phyloP scores from a whole-genome alignment of 352 stramenopile species.

The Pythium pectinolyticum region DNA sequence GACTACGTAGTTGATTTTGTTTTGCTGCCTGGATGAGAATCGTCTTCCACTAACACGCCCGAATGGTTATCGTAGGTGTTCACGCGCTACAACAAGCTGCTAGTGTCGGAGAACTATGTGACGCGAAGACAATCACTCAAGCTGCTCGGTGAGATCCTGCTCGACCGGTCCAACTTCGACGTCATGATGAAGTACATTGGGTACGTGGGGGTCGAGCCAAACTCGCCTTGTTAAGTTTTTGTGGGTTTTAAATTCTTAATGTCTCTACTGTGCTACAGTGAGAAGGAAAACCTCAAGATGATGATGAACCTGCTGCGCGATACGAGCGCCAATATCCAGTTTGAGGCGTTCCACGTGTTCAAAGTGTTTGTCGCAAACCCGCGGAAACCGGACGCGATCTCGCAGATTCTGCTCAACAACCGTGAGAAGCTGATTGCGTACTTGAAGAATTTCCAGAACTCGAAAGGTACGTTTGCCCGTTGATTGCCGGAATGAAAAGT shows the following conservation, averaged over 20 bases:
- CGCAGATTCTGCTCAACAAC: slow-evolving; percentile 73
- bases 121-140: slow-evolving; percentile 74
- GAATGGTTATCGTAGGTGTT: slow-evolving; percentile 74
- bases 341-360: slow-evolving; percentile 87
- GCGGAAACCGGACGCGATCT: slow-evolving; percentile 73
- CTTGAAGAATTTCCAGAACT: slow-evolving; percentile 77
- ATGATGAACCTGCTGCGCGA: slow-evolving; percentile 79
- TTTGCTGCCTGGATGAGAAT: too few species aligned
- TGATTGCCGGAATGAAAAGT: slow-evolving; percentile 70
- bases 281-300: slow-evolving; percentile 74
- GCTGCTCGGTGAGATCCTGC: slow-evolving; percentile 67
- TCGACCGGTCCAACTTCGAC: slow-evolving; percentile 73
- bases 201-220: slow-evolving; percentile 50
- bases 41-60: too few species aligned
- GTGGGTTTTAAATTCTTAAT: too few species aligned
- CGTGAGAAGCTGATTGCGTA: slow-evolving; percentile 76
- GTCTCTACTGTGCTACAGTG: too few species aligned
- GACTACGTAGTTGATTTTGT: too few species aligned
- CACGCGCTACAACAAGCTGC: slow-evolving; percentile 55
- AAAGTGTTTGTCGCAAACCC: slow-evolving; percentile 89
- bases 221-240: too few species aligned
- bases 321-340: slow-evolving; percentile 69
- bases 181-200: slow-evolving; percentile 85
- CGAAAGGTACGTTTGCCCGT: too few species aligned
- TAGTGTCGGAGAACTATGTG: slow-evolving; percentile 68